Evolutionary conservation across 1,139 yeast genomes (phyloP).

Genomic region (Geotrichum klebahnii): DNA sequence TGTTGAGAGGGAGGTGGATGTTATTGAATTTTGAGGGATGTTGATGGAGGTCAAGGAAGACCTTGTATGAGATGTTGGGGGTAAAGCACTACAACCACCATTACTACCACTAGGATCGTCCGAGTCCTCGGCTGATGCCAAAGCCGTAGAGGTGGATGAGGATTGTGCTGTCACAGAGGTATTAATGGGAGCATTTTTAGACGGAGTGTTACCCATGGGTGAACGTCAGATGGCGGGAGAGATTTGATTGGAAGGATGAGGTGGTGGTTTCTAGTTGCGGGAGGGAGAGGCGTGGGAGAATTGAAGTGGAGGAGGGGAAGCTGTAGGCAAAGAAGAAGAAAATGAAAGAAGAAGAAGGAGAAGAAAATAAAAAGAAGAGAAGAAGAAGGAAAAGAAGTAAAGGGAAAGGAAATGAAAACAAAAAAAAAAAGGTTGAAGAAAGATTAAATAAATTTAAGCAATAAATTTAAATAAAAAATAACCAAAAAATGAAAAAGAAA

Average conservation of each 20-base stretch:
- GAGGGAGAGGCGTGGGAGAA: background rate
- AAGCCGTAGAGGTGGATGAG: conserved; percentile 18
- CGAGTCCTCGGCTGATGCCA: conserved; percentile 27
- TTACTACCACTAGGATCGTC: conserved; percentile 33
- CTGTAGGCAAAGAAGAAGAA: background rate
- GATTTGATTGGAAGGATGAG: conserved; percentile 1
- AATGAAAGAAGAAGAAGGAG: no score
- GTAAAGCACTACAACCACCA: conserved; percentile 28
- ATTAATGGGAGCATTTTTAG: conserved; percentile 33
- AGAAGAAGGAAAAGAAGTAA: no score
- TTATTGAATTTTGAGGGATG: background rate
- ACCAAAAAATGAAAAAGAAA: no score
- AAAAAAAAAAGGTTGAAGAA: no score
- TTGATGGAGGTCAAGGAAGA: no score
- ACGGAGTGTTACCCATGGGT: conserved; percentile 37
- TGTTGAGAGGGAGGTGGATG: conserved; percentile 9
- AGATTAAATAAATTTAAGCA: no score
- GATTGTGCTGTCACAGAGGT: conserved; percentile 29
- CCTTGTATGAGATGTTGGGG: conserved; percentile 13
- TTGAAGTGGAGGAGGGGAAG: background rate
- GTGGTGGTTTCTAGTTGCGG: background rate
- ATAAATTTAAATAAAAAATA: no score
- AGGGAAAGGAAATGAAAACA: no score
- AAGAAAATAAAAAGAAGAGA: no score
- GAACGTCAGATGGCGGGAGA: conserved; percentile 15